Evolutionary conservation across 805 yeast genomes (phyloP), one percentile per base, ranked within the genome.

Genomic region (Candida insectorum): DNA sequence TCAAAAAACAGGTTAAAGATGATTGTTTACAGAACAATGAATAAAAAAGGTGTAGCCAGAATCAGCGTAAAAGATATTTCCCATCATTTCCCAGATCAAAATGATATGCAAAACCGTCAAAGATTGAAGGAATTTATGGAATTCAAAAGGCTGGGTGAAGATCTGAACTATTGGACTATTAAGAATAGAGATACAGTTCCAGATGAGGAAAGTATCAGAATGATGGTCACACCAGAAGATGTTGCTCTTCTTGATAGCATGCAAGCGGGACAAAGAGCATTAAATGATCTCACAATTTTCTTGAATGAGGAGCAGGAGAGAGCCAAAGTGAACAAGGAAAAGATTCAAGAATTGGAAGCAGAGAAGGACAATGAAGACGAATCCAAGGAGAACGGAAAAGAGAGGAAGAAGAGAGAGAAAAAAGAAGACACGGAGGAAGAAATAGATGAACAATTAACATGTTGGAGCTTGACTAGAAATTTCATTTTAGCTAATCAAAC

Each of bases 71-170:
- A 81, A 44, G 97, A 93, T 44, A 85, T 93, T 15, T 79, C 95
- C 0, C 75, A 75, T 31, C 97, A 91, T 64, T 93, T 93, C 54
- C 97, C 98, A 0, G 97, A 88, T 47, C 97, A 89, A 58, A 89
- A 85, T 51, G 97, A 93, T 52, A 89, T 91, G 86, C 98, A 93
- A 56, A 91, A 87, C 54, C 75, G 98, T 48, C 97, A 91, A 61
- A 72, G 96, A 41, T 71, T 93, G 36, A 93, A 93, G 58, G 98
- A 93, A 61, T 93, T 93, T 49, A 93, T 93, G 98, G 97, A 89
- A 50, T 93, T 85, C 50, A 97, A 91, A 61, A 71, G 97, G 48
- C 79, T 82, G 24, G 97, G 97, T 9, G 47, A 43, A 35, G 97
- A 89, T 57, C 96, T 88, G 47, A 96, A 97, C 0, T 84, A 67